phyloP scores from a whole-genome alignment of 2,329 filamentous ascomycete species.

The Alternaria triticimaculans region DNA sequence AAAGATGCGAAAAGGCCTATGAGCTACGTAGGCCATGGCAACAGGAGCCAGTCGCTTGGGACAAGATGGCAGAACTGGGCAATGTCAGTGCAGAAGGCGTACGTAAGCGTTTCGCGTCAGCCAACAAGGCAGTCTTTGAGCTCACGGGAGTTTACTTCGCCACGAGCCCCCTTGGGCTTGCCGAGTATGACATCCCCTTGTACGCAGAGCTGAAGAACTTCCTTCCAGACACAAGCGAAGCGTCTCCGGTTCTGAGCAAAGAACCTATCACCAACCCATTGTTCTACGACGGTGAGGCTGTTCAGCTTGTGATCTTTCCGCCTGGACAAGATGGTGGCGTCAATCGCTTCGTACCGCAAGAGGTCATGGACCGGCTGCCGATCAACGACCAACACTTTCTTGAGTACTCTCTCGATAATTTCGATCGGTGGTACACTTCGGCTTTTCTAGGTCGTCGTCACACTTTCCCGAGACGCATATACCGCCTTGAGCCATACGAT shows the following conservation, averaged over 20 bases:
- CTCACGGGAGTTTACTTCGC: conserved; percentile 20
- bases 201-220: background rate
- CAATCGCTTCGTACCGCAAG: background rate
- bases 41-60: background rate
- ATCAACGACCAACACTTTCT: background rate
- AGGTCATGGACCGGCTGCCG: background rate
- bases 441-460: background rate
- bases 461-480: conserved; percentile 4
- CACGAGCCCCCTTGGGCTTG: conserved; percentile 2
- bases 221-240: background rate
- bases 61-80: background rate
- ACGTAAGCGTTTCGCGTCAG: conserved; percentile 18
- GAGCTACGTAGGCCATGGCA: background rate
- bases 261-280: background rate
- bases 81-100: conserved; percentile 6
- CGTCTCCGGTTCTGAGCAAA: too few relatives aligned
- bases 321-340: background rate
- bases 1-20: background rate
- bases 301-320: background rate
- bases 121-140: conserved; percentile 13
- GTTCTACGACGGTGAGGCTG: background rate
- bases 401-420: background rate
- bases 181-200: conserved; percentile 1
- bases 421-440: conserved; percentile 7
- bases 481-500: background rate